A percentile compares a stretch with the other conserved stretches of the same genome.
Evolutionary conservation across 208 protist species (phyloP).

Genomic region (Polymyxa betae): DNA sequence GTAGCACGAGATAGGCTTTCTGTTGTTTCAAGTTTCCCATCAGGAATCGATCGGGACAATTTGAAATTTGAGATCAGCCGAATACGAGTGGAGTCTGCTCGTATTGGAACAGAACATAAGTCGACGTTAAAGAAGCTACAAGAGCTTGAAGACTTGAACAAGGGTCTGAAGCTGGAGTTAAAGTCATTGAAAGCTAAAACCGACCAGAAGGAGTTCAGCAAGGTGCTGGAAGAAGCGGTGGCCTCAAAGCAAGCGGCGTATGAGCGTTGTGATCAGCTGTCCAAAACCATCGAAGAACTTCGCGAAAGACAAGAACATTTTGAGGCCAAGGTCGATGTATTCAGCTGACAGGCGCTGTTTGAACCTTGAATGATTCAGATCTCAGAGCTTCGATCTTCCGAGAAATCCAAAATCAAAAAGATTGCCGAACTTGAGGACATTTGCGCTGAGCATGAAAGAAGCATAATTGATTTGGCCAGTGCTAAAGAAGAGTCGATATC

Average conservation of each 20-base stretch:
- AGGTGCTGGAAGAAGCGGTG: background rate
- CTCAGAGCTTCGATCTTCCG: background rate
- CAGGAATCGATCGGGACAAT: background rate
- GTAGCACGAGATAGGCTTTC: too few relatives aligned
- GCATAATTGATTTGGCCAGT: background rate
- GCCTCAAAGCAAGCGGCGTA: background rate
- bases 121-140: background rate
- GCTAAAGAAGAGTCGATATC: background rate
- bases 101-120: background rate
- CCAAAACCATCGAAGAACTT: background rate
- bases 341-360: background rate
- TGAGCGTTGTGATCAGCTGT: background rate
- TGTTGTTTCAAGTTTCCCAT: background rate
- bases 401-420: background rate
- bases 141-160: background rate
- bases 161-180: background rate
- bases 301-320: background rate
- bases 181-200: background rate
- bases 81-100: background rate
- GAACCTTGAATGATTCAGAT: background rate
- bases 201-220: background rate
- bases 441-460: background rate
- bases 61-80: background rate
- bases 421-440: background rate
- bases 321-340: background rate